A percentile compares a stretch with the other conserved stretches of the same genome.
Conservation (phyloP, 78 protist species). For the Dictyostelium purpureum region DNA sequence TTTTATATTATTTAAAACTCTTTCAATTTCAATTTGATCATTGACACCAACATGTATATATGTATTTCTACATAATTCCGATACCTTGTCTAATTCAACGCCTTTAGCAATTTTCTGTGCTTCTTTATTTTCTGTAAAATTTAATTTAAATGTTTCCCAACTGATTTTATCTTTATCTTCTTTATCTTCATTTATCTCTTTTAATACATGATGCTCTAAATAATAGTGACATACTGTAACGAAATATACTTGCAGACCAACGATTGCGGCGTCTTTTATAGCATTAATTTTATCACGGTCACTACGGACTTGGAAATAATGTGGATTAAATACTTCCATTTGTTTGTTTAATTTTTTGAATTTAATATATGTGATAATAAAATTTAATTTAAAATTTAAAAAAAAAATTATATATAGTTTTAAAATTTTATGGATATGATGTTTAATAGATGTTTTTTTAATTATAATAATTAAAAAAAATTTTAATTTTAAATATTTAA, state of each 20-base stretch:
- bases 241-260: background rate
- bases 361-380: too few species aligned
- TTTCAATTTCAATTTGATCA: too few species aligned
- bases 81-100: background rate
- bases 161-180: background rate
- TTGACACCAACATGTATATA: too few species aligned
- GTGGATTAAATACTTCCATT: too few species aligned
- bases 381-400: too few species aligned
- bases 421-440: too few species aligned
- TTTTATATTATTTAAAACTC: too few species aligned
- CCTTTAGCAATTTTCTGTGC: background rate
- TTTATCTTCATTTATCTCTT: background rate
- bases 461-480: too few species aligned
- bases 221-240: background rate
- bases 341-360: too few species aligned
- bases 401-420: too few species aligned
- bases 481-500: too few species aligned
- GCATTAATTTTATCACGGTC: background rate
- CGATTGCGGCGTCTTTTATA: background rate
- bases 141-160: background rate
- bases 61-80: background rate
- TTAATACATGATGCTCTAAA: background rate
- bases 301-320: background rate
- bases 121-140: background rate
- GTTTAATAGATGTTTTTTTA: too few species aligned